These are phyloP conservation scores for Cryptosporidium xiaoi DNA, from an alignment of 169 alveolate species.

Conservation along the genomic window DNA sequence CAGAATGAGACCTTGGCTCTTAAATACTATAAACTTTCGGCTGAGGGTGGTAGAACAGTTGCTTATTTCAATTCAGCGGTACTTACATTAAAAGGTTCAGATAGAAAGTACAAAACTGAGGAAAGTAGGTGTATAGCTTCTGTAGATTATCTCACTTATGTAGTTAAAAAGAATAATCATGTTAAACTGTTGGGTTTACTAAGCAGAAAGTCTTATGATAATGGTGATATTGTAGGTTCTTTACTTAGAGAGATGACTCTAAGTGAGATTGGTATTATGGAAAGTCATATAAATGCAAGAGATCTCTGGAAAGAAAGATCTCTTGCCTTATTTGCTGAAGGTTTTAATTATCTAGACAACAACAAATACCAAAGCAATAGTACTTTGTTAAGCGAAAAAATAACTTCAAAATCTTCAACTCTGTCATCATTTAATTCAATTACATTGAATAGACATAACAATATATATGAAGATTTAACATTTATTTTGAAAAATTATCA, in stretches of 20 bases:
- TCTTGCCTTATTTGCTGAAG: neutral
- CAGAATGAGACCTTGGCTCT: constrained; percentile 84
- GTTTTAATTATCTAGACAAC: neutral
- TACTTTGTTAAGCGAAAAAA: neutral
- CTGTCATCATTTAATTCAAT: neutral
- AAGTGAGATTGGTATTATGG: constrained; percentile 87
- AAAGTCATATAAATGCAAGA: constrained; percentile 86
- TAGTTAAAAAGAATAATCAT: constrained; percentile 26
- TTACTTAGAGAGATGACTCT: constrained; percentile 82
- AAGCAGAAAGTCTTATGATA: constrained; percentile 38
- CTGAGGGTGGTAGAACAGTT: constrained; percentile 85
- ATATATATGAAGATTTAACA: neutral
- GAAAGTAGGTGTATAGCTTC: constrained; percentile 65
- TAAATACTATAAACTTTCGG: constrained; percentile 84
- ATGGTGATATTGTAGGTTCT: constrained; percentile 84
- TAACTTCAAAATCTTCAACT: too few relatives aligned
- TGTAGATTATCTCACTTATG: constrained; percentile 47
- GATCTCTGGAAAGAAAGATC: constrained; percentile 79
- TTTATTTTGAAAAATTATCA: neutral
- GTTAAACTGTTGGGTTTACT: constrained; percentile 33
- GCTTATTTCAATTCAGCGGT: constrained; percentile 86
- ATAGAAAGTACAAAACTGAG: constrained; percentile 44
- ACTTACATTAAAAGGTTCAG: constrained; percentile 84
- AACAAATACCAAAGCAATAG: neutral
- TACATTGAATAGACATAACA: neutral